Evolutionary conservation across 2,329 filamentous ascomycete genomes (phyloP).

Genomic region (Exophiala xenobiotica): DNA sequence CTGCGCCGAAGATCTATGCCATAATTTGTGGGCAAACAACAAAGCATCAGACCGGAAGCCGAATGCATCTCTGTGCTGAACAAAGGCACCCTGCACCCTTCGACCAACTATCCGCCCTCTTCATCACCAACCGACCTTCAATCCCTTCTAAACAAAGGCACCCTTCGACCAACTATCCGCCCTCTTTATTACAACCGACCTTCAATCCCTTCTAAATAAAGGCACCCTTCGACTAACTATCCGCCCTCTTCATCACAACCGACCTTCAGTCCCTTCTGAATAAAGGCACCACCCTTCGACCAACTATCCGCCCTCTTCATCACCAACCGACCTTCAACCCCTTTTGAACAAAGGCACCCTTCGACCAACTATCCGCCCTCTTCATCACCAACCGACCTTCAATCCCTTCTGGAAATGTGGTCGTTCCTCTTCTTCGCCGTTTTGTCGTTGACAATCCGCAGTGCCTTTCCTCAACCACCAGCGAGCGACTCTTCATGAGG

Average conservation of each 20-base stretch:
- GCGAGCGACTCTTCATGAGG: too few relatives aligned
- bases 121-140: slow-evolving; percentile 6
- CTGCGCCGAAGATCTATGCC: background rate
- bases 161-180: too few relatives aligned
- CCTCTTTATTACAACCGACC: too few relatives aligned
- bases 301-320: slow-evolving; percentile 2
- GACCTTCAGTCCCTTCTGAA: slow-evolving; percentile 8
- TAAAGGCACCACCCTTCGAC: slow-evolving; percentile 7
- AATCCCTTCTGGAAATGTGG: slow-evolving; percentile 5
- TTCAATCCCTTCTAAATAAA: too few relatives aligned
- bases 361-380: slow-evolving; percentile 1
- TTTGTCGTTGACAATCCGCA: slow-evolving; percentile 5
- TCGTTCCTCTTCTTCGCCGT: slow-evolving; percentile 9
- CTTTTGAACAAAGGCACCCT: too few relatives aligned
- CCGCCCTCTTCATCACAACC: slow-evolving; percentile 3
- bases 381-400: slow-evolving; percentile 5
- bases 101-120: slow-evolving; percentile 1
- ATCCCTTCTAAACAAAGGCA: too few relatives aligned
- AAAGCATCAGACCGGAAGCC: slow-evolving; percentile 4
- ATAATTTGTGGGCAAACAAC: background rate
- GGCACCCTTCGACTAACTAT: slow-evolving; percentile 2
- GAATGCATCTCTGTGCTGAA: slow-evolving; percentile 8
- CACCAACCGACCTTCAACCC: slow-evolving; percentile 3
- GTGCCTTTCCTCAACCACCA: slow-evolving; percentile 8
- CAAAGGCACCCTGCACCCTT: slow-evolving; percentile 9